Evolutionary conservation across 2,329 filamentous ascomycete species (phyloP).

Genomic region (Elsinoe batatas): DNA sequence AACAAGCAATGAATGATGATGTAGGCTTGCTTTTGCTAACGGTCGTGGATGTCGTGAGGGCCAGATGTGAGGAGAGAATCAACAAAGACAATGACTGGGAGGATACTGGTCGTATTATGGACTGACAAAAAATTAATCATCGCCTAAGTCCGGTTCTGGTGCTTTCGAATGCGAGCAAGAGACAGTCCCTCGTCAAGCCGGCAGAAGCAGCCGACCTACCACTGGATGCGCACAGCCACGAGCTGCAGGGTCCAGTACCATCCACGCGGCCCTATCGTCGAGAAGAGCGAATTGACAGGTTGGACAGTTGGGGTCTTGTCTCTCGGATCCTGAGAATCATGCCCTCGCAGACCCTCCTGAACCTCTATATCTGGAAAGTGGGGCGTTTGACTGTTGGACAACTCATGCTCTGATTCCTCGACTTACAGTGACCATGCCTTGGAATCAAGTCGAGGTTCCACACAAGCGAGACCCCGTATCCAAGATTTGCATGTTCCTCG

Average conservation of each 20-base stretch:
- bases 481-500: not conserved
- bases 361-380: conserved; percentile 4
- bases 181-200: not conserved
- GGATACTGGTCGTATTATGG: not conserved
- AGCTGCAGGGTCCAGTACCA: conserved; percentile 1
- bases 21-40: conserved; percentile 1
- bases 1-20: not conserved
- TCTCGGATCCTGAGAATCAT: not conserved
- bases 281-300: not conserved
- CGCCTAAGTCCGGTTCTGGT: conserved; percentile 4
- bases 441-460: not conserved
- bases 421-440: not conserved
- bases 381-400: not conserved
- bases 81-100: not conserved
- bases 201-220: conserved; percentile 1
- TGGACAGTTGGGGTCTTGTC: not conserved
- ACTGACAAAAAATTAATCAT: not conserved
- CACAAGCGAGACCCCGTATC: not conserved
- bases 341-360: not conserved
- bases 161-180: not conserved
- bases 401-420: not conserved
- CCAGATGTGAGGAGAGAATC: not conserved
- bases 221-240: conserved; percentile 1
- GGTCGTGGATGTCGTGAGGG: not conserved
- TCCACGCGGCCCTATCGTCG: not conserved